Base-by-base conservation (phyloP, 108 stramenopile genomes). In the Cylindrotheca closterium region DNA sequence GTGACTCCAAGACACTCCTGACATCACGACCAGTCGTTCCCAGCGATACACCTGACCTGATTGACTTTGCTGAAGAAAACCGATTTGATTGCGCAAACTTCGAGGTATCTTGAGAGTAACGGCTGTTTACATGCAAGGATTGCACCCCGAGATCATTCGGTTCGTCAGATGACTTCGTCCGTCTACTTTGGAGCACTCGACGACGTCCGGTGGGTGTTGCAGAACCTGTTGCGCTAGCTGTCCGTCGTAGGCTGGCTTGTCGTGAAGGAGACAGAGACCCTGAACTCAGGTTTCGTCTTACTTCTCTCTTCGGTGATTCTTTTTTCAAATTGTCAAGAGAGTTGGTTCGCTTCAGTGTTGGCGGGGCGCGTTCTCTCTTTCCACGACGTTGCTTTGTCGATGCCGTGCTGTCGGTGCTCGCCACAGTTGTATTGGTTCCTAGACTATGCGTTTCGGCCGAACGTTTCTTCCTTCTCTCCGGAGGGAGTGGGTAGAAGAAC, bases 401-500 rank as follows among this genome's bases (percentile, higher is more conserved):
- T 55, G 30, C 33, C 37, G 73, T 55, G 1, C 60, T 63, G 26
- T 51, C 55, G 15, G 29, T 47, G 53, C 42, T 50, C 55, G 71
- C 51, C 5, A 57, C 53, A 22, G 71, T 52, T 8, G 66, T 58
- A 37, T 57, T 17, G 21, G 69, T 58, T 33, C 45, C 51, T 47
- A 59, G 47, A 31, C 66, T 60, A 23, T 55, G 28, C 29, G 29
- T 47, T 56, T 58, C 42, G 30, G 23, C 15, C 37, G 54, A 23
- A 24, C 54, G 24, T 30, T 58, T 59, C 1, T 75, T 68, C 30
- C 75, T 62, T 51, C 67, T 51, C 49, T 78, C 75, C 22, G 60
- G 67, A 1, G 80, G 75, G 42, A 73, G 67, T 1, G 81, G 81
- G 47, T 78, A 82, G 46, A 74, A 82, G 28, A 82, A 51, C 4